Base-by-base conservation (phyloP, 306 rosid genomes). In the Trifolium repens region DNA sequence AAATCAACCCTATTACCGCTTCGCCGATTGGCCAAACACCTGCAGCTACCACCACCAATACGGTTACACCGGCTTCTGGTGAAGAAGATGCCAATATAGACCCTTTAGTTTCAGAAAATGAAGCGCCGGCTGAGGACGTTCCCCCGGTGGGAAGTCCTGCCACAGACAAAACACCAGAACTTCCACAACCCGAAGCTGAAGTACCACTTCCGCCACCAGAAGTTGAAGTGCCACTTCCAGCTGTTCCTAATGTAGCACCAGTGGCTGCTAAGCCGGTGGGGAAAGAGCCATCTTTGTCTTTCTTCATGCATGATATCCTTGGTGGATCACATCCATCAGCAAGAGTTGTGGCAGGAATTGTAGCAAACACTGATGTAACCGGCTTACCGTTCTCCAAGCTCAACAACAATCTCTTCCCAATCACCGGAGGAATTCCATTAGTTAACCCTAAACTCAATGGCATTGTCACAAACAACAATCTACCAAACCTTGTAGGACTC, bases 291-390 rank as follows among this genome's bases (percentile, higher is more conserved):
- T 32, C 83, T 0, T 19, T 92, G 37, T 86, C 92, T 26, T 92
- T 92, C 74, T 92, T 79, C 91, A 84, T 92, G 96, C 97, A 90
- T 71, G 96, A 92, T 83, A 78, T 92, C 2, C 71, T 90, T 1
- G 96, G 97, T 0, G 96, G 96, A 2, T 79, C 89, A 16, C 87
- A 83, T 11, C 94, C 97, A 26, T 88, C 97, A 2, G 91, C 91
- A 0, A 83, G 94, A 68, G 90, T 90, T 24, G 94, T 88, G 27
- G 93, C 97, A 5, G 97, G 97, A 24, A 86, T 92, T 2, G 78
- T 92, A 1, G 91, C 96, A 12, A 84, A 71, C 81, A 85, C 87
- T 13, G 88, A 85, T 15, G 76, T 79, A 42, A 85, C 89, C 14
- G 89, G 89, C 78, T 74, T 79, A 6, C 87, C 97, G 3, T 92